Evolutionary conservation across 129 eudicot species (phyloP).

Genomic region (Flaveria bidentis): DNA sequence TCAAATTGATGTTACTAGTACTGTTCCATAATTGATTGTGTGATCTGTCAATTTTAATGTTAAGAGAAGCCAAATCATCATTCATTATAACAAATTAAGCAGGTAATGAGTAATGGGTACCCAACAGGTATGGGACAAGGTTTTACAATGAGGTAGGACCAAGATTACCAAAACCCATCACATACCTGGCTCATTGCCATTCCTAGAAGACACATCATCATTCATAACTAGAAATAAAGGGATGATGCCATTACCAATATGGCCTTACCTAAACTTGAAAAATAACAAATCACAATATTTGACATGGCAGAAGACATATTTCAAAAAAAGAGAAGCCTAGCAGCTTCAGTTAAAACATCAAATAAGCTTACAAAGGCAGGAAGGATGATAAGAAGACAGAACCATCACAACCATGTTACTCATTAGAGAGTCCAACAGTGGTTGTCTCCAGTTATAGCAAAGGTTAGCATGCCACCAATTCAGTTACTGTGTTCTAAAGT

Average conservation of each 20-base stretch:
- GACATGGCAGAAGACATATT: neutral
- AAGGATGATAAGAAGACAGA: conserved; percentile 7
- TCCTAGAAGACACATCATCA: neutral
- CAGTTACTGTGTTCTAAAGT: neutral
- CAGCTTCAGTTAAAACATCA: conserved; percentile 17
- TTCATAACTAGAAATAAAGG: neutral
- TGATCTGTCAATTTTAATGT: neutral
- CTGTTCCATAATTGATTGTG: neutral
- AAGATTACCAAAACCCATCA: neutral
- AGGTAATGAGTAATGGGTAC: neutral
- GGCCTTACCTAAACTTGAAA: conserved; percentile 4
- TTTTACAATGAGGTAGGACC: neutral
- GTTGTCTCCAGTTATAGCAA: neutral
- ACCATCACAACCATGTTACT: neutral
- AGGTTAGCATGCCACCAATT: neutral
- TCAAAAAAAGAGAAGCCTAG: neutral
- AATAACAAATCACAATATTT: neutral
- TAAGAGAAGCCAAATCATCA: neutral
- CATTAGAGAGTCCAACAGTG: neutral
- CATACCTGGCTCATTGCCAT: neutral
- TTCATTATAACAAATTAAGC: neutral
- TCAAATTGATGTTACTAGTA: neutral
- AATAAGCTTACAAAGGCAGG: neutral
- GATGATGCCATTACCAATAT: neutral
- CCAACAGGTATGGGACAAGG: neutral